Percentiles rank a stretch among this genome's conserved stretches.
phyloP scores from a whole-genome alignment of 1,284 basidiomycete genomes.

The Ganoderma meredithae region DNA sequence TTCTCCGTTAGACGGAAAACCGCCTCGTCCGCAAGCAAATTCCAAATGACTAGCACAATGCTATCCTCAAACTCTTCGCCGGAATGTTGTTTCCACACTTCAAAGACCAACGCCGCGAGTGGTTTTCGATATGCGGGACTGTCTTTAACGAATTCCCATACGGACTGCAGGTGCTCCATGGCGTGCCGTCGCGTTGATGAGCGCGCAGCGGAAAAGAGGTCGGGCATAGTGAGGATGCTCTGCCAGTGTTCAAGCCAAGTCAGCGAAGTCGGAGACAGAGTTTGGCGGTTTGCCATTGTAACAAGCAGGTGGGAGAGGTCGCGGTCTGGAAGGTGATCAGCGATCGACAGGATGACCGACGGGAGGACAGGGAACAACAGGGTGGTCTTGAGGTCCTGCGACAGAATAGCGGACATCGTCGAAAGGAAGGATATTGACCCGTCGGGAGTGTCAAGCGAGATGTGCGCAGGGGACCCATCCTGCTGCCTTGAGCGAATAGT shows the following conservation, averaged over 20 bases:
- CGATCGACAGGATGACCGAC: constrained; percentile 65
- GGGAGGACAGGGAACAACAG: constrained; percentile 68
- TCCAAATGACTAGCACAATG: constrained; percentile 63
- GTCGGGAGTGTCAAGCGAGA: constrained; percentile 44
- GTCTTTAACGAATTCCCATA: constrained; percentile 72
- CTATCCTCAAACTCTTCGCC: constrained; percentile 41
- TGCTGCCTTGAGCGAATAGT: constrained; percentile 49
- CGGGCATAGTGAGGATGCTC: constrained; percentile 58
- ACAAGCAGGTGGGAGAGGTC: constrained; percentile 67
- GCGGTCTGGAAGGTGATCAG: constrained; percentile 66
- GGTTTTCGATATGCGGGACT: constrained; percentile 69
- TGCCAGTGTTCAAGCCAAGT: constrained; percentile 75
- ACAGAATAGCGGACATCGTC: constrained; percentile 64
- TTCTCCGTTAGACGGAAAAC: constrained; percentile 57
- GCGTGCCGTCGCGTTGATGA: constrained; percentile 63
- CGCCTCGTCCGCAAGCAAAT: constrained; percentile 67
- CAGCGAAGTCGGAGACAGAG: constrained; percentile 71
- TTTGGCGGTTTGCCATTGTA: constrained; percentile 68
- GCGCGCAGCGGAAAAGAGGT: constrained; percentile 53
- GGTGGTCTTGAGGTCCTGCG: constrained; percentile 60
- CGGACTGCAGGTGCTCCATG: constrained; percentile 60
- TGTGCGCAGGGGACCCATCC: constrained; percentile 46
- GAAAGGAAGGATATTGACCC: constrained; percentile 65
- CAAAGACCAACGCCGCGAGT: constrained; percentile 64
- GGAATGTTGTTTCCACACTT: constrained; percentile 55